A percentile compares a stretch with the other conserved stretches of the same genome.
Evolutionary conservation across 2,329 filamentous ascomycete genomes (phyloP).

Genomic region (Colletotrichum sojae): DNA sequence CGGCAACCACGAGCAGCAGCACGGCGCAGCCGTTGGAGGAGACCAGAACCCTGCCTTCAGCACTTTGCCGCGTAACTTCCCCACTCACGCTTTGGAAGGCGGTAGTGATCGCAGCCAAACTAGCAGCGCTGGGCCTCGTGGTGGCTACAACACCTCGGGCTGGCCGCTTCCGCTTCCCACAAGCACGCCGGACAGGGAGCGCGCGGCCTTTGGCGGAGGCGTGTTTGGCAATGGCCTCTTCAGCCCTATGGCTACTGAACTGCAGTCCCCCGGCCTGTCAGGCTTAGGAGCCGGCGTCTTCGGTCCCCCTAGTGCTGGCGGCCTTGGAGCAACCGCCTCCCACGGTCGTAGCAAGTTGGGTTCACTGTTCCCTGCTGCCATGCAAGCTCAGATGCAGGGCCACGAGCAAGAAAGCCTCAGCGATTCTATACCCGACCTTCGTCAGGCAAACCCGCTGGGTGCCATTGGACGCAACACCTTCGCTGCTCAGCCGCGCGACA

Average conservation of each 20-base stretch:
- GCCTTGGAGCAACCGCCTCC: slow-evolving; percentile 72
- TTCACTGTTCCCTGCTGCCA: slow-evolving; percentile 87
- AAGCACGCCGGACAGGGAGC: slow-evolving; percentile 77
- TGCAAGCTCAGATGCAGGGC: slow-evolving; percentile 91
- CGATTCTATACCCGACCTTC: slow-evolving; percentile 72
- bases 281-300: slow-evolving; percentile 79
- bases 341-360: slow-evolving; percentile 87
- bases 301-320: slow-evolving; percentile 70
- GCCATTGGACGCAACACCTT: slow-evolving; percentile 77
- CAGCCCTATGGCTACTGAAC: slow-evolving; percentile 77
- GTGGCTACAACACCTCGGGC: slow-evolving; percentile 73
- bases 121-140: slow-evolving; percentile 86
- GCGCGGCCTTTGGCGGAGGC: slow-evolving; percentile 63
- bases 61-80: slow-evolving; percentile 66
- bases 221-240: slow-evolving; percentile 87
- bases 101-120: slow-evolving; percentile 93
- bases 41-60: slow-evolving; percentile 67
- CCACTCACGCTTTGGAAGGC: slow-evolving; percentile 65
- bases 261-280: slow-evolving; percentile 79
- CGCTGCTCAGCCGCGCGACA: slow-evolving; percentile 67
- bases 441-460: slow-evolving; percentile 74
- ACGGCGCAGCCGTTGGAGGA: slow-evolving; percentile 65
- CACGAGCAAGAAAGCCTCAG: slow-evolving; percentile 75
- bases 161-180: slow-evolving; percentile 74
- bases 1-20: slow-evolving; percentile 61